Conservation (phyloP, 2,329 filamentous ascomycete species). For the Microcyclospora tardicrescens region DNA sequence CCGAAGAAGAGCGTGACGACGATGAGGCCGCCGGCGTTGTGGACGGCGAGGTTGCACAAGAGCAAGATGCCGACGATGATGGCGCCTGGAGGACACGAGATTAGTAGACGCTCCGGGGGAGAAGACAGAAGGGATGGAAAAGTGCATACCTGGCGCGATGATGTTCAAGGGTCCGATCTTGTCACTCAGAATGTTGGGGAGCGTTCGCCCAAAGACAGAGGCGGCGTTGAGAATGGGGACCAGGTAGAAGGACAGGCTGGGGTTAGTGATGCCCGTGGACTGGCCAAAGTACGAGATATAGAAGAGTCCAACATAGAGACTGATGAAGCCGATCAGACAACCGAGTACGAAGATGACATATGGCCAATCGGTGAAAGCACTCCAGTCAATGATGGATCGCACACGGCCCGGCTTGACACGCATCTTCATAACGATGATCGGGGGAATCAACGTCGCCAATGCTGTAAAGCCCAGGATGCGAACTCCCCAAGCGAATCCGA, state of each 20-base stretch:
- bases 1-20: conserved; percentile 27
- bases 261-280: conserved; percentile 18
- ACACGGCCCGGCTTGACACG: conserved; percentile 25
- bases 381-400: conserved; percentile 27
- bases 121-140: neutral
- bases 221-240: conserved; percentile 31
- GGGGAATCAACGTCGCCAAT: conserved; percentile 18
- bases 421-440: conserved; percentile 20
- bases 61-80: conserved; percentile 23
- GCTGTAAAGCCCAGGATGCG: conserved; percentile 23
- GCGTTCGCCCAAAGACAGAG: conserved; percentile 28
- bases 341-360: conserved; percentile 26
- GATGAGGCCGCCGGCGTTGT: conserved; percentile 23
- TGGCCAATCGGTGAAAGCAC: conserved; percentile 27
- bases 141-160: conserved; percentile 16
- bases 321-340: conserved; percentile 28
- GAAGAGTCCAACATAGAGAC: conserved; percentile 28
- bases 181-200: conserved; percentile 28
- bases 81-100: conserved; percentile 10
- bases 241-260: conserved; percentile 29
- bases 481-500: conserved; percentile 21
- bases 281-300: conserved; percentile 29
- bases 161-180: conserved; percentile 27
- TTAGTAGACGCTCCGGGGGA: neutral
- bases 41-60: conserved; percentile 26